Evolutionary conservation across 1,284 basidiomycete species (phyloP).

Genomic region (Pseudozyma sp.): DNA sequence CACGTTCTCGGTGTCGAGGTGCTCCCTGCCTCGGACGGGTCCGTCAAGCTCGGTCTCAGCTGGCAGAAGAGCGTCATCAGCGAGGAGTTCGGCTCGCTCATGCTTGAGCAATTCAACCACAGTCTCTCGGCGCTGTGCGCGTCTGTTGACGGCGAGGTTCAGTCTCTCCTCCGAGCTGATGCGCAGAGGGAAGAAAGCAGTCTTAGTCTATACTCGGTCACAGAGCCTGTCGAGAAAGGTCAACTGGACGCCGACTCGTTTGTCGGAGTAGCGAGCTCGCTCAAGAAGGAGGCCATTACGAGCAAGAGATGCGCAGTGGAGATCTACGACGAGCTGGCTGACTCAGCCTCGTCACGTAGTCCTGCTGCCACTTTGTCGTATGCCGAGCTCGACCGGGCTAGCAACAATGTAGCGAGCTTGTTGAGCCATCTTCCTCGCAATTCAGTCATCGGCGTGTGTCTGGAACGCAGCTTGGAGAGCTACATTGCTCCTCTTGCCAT

Average conservation of each 20-base stretch:
- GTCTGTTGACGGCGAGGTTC: conserved; percentile 10
- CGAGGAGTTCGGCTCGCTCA: conserved; percentile 31
- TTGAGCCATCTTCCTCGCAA: conserved; percentile 19
- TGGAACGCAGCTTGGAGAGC: conserved; percentile 55
- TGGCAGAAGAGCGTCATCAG: conserved; percentile 42
- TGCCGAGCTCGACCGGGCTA: conserved; percentile 39
- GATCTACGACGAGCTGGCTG: conserved; percentile 34
- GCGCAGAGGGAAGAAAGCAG: neutral
- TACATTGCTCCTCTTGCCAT: conserved; percentile 58
- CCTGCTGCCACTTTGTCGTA: conserved; percentile 36
- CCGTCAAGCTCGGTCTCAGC: conserved; percentile 50
- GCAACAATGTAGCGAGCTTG: conserved; percentile 33
- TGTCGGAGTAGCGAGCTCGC: conserved; percentile 16
- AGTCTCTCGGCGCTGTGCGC: conserved; percentile 38
- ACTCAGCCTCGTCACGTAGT: conserved; percentile 4
- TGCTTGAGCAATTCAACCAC: conserved; percentile 55
- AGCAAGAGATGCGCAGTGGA: conserved; percentile 39
- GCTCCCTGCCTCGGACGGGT: conserved; percentile 36
- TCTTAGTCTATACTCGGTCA: conserved; percentile 16
- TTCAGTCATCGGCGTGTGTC: conserved; percentile 56
- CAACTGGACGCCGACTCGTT: neutral
- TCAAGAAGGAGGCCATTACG: conserved; percentile 18
- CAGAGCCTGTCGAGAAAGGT: neutral
- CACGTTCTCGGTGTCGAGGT: conserved; percentile 64
- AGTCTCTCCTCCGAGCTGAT: conserved; percentile 10